These are phyloP conservation scores for Cyberlindnera galapagoensis DNA, from an alignment of 805 yeast species.

Conservation along the genomic window DNA sequence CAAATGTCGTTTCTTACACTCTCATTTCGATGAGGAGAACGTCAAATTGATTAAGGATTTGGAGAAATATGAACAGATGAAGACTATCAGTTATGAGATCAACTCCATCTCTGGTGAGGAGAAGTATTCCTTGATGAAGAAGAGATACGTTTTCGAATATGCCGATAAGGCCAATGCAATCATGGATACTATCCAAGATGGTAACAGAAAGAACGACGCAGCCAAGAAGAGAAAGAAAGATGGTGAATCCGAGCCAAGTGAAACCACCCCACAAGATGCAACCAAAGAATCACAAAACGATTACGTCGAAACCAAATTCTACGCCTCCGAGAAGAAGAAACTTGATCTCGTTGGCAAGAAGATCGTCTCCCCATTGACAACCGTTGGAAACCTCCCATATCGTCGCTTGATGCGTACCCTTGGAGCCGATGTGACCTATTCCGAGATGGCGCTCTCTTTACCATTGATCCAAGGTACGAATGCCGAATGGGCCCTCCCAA, in stretches of 20 bases:
- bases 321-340: slow-evolving; percentile 74
- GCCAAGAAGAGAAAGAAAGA: slow-evolving; percentile 25
- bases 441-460: slow-evolving; percentile 88
- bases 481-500: slow-evolving; percentile 96
- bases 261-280: slow-evolving; percentile 15
- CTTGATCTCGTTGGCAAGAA: slow-evolving; percentile 66
- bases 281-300: slow-evolving; percentile 33
- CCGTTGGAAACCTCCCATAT: slow-evolving; percentile 95
- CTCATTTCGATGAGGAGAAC: slow-evolving; percentile 52
- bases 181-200: slow-evolving; percentile 50
- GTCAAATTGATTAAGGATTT: slow-evolving; percentile 37
- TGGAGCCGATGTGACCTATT: slow-evolving; percentile 90
- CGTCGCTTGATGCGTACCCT: slow-evolving; percentile 85
- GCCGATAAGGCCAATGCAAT: slow-evolving; percentile 56
- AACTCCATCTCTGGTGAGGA: slow-evolving; percentile 49
- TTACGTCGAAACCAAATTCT: slow-evolving; percentile 75
- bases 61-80: slow-evolving; percentile 30
- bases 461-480: slow-evolving; percentile 87
- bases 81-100: slow-evolving; percentile 44
- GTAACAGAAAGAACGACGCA: slow-evolving; percentile 29
- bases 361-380: slow-evolving; percentile 91
- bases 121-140: slow-evolving; percentile 35
- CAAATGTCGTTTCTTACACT: slow-evolving; percentile 84
- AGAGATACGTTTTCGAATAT: slow-evolving; percentile 49
- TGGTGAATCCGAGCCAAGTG: slow-evolving; percentile 6